Percentiles rank a stretch among this genome's conserved stretches.
Evolutionary conservation across 331 rosid species (phyloP).

Genomic region (Stylosanthes scabra): DNA sequence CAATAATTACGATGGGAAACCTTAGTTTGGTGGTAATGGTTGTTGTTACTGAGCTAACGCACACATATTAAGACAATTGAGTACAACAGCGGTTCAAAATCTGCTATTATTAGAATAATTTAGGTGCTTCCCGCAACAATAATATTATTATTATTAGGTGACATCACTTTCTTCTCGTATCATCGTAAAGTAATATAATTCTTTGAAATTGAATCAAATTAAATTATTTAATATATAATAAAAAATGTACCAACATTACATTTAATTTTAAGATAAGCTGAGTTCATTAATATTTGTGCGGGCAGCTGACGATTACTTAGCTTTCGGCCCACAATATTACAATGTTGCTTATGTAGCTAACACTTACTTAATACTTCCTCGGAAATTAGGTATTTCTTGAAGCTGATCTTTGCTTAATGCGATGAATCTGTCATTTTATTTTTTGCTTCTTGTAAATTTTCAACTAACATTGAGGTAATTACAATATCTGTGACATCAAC

Average conservation of each 20-base stretch:
- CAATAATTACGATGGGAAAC: neutral
- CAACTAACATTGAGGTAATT: too few species aligned
- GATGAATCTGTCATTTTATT: neutral
- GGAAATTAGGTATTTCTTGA: neutral
- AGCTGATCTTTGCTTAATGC: neutral
- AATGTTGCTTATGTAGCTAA: conserved; percentile 1
- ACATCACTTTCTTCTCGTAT: too few species aligned
- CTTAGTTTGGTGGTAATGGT: conserved; percentile 25
- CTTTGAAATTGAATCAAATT: too few species aligned
- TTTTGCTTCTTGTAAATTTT: too few species aligned
- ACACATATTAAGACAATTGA: conserved; percentile 15
- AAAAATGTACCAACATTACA: too few species aligned
- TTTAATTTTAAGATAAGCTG: too few species aligned
- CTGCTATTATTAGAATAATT: too few species aligned
- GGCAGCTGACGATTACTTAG: neutral
- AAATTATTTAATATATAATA: too few species aligned
- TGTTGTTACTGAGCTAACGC: neutral
- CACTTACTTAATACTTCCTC: neutral
- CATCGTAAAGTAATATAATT: too few species aligned
- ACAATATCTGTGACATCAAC: neutral
- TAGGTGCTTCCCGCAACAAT: too few species aligned
- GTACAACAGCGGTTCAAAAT: neutral
- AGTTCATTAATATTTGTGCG: neutral
- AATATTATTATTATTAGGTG: too few species aligned
- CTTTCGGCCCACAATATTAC: neutral